A percentile compares a stretch with the other conserved stretches of the same genome.
These are phyloP conservation scores for Saccharomyces hybrid DNA, from an alignment of 1,139 yeast species.

Conservation along the genomic window DNA sequence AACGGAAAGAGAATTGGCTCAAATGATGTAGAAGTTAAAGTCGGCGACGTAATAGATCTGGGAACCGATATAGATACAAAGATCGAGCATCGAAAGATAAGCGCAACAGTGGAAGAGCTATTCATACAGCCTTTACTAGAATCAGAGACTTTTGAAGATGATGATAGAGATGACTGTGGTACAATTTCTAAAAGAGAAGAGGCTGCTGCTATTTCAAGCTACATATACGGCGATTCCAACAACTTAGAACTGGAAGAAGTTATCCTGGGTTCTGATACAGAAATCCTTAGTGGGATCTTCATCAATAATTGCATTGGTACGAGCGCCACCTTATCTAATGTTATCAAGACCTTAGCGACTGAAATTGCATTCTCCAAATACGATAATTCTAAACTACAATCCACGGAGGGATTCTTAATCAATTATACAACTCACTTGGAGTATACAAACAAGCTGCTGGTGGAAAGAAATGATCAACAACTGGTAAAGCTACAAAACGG, in stretches of 20 bases:
- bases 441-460: no score
- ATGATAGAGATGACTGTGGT: constrained; percentile 8
- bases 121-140: constrained; percentile 43
- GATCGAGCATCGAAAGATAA: constrained; percentile 70
- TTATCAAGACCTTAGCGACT: constrained; percentile 37
- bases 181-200: constrained; percentile 11
- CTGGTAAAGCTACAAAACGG: no score
- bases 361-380: constrained; percentile 40
- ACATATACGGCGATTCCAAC: constrained; percentile 70
- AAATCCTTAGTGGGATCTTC: constrained; percentile 51
- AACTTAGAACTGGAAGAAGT: constrained; percentile 52
- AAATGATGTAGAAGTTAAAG: constrained; percentile 47
- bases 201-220: constrained; percentile 49
- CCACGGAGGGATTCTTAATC: constrained; percentile 33
- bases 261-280: constrained; percentile 46
- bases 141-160: no score
- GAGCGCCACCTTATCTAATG: constrained; percentile 43
- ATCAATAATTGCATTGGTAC: constrained; percentile 52
- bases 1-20: constrained; percentile 71
- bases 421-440: constrained; percentile 13
- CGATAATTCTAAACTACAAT: constrained; percentile 37
- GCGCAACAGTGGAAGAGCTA: constrained; percentile 67
- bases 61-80: constrained; percentile 88
- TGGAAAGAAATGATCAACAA: no score
- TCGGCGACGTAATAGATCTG: constrained; percentile 72